Evolutionary conservation across 2,329 filamentous ascomycete species (phyloP).

Genomic region (Endoconidiophora polonica): DNA sequence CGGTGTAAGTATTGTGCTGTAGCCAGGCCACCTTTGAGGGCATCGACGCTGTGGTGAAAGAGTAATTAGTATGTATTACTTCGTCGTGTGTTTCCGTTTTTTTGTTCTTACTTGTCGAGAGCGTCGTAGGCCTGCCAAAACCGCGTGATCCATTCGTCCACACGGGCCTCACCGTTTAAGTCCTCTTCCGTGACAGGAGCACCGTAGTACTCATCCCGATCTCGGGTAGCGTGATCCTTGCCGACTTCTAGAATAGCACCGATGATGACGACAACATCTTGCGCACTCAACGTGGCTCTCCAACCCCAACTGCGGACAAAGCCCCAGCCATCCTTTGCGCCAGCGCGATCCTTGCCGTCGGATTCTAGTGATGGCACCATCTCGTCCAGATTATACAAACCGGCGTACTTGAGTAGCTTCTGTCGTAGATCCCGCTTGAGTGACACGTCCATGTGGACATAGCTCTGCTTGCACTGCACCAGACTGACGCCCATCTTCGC

Average conservation of each 20-base stretch:
- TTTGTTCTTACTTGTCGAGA: slow-evolving; percentile 43
- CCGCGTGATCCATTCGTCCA: slow-evolving; percentile 47
- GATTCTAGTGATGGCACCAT: slow-evolving; percentile 68
- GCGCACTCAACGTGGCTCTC: slow-evolving; percentile 83
- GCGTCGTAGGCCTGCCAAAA: slow-evolving; percentile 62
- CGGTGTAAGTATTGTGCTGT: slow-evolving; percentile 80
- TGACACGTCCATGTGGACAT: slow-evolving; percentile 97
- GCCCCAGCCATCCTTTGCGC: slow-evolving; percentile 82
- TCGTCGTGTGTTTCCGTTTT: slow-evolving; percentile 17
- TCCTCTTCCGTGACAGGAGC: slow-evolving; percentile 22
- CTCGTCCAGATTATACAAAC: slow-evolving; percentile 83
- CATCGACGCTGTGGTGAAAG: slow-evolving; percentile 45
- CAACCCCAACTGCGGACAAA: slow-evolving; percentile 97
- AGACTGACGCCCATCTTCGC: slow-evolving; percentile 97
- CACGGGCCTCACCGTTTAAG: slow-evolving; percentile 33
- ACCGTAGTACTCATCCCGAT: slow-evolving; percentile 14
- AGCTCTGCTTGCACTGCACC: slow-evolving; percentile 85
- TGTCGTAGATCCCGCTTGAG: slow-evolving; percentile 74
- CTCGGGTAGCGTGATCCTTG: slow-evolving; percentile 26
- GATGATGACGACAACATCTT: slow-evolving; percentile 84
- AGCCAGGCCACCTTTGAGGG: slow-evolving; percentile 58
- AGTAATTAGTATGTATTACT: slow-evolving; percentile 16
- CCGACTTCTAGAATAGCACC: slow-evolving; percentile 89
- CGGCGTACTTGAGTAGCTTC: slow-evolving; percentile 78
- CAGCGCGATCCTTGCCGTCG: slow-evolving; percentile 50